Percentiles rank a stretch among this genome's conserved stretches.
These are phyloP conservation scores for Lyophyllum shimeji DNA, from an alignment of 768 basidiomycete genomes.

Conservation along the genomic window DNA sequence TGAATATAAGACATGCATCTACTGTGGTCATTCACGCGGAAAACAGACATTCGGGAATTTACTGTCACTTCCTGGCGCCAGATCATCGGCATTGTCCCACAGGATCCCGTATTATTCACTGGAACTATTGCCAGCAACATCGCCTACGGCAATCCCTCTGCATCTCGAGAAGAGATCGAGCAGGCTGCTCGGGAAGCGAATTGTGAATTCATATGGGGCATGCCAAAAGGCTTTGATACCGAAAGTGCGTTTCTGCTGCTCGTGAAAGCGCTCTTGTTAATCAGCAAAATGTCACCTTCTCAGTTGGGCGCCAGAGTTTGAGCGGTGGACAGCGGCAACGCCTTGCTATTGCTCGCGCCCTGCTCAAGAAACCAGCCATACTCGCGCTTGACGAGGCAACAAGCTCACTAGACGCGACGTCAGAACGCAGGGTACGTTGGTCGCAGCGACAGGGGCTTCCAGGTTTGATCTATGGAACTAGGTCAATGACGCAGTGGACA, in stretches of 20 bases:
- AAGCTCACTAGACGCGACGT: slow-evolving; percentile 84
- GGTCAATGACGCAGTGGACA: slow-evolving; percentile 91
- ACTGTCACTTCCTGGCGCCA: slow-evolving; percentile 83
- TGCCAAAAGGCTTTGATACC: slow-evolving; percentile 94
- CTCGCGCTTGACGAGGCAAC: slow-evolving; percentile 90
- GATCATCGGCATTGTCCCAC: slow-evolving; percentile 92
- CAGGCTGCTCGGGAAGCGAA: slow-evolving; percentile 88
- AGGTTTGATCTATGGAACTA: slow-evolving; percentile 16
- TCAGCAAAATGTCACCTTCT: slow-evolving; percentile 4
- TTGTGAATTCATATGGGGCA: slow-evolving; percentile 93
- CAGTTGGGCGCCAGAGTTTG: slow-evolving; percentile 68
- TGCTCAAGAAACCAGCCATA: slow-evolving; percentile 87
- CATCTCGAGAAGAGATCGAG: slow-evolving; percentile 82
- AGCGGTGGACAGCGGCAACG: slow-evolving; percentile 83
- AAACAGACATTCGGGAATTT: slow-evolving; percentile 82
- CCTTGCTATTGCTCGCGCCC: slow-evolving; percentile 80
- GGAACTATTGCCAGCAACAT: slow-evolving; percentile 96
- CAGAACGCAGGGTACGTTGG: slow-evolving; percentile 69
- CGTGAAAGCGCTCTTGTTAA: neutral
- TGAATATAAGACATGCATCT: neutral
- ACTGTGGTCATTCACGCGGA: neutral
- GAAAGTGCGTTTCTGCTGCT: slow-evolving; percentile 54
- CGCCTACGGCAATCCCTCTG: slow-evolving; percentile 77
- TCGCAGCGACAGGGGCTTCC: neutral
- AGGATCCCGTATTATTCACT: slow-evolving; percentile 89